Evolutionary conservation across 768 basidiomycete species (phyloP), one percentile per base, ranked within the genome.

Genomic region (Hydnum rufescens): DNA sequence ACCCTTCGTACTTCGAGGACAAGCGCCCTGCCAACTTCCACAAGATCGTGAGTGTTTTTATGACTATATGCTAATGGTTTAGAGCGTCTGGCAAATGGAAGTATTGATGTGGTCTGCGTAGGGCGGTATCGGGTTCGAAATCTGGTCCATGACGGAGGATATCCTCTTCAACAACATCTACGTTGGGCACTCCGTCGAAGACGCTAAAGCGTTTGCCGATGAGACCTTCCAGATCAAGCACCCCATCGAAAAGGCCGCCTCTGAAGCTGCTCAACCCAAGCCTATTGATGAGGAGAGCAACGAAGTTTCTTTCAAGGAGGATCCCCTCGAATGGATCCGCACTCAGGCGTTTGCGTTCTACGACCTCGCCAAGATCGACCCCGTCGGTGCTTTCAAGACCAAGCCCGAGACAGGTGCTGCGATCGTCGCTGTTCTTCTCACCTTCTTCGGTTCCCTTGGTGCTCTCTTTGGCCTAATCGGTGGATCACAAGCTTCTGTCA

Each of bases 121-220:
- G 82, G 85, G 87, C 59, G 90, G 89, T 68, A 76, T 95, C 56
- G 92, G 92, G 62, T 92, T 97, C 58, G 95, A 99, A 68, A 78
- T 97, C 60, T 99, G 95, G 95, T 93, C 93, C 44, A 99, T 97
- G 95, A 93, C 92, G 42, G 85, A 85, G 67, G 81, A 86, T 63
- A 90, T 90, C 60, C 73, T 90, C 59, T 92, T 90, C 64, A 78
- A 86, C 68, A 90, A 88, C 71, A 77, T 99, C 63, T 97, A 89
- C 70, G 66, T 99, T 54, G 90, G 90, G 54, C 82, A 90, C 72
- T 92, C 89, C 19, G 63, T 77, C 54, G 76, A 77, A 34, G 88
- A 93, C 55, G 95, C 95, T 57, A 78, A 83, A 65, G 67, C 69
- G 6, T 67, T 99, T 58, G 87, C 89, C 53, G 67, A 70, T 16